phyloP scores from a whole-genome alignment of 345 rosid genomes.

The Acer saccharum region DNA sequence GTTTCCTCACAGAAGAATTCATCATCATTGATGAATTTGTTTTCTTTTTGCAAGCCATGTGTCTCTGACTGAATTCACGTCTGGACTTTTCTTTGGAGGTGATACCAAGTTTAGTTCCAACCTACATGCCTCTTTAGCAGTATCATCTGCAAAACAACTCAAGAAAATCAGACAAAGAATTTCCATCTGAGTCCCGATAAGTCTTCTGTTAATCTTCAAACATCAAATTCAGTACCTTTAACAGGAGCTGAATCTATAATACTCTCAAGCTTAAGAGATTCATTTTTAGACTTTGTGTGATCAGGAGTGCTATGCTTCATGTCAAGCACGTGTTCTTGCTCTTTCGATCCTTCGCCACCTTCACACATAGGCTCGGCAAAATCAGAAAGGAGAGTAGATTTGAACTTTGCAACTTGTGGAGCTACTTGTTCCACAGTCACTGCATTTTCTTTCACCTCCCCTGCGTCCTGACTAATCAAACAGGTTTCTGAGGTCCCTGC shows the following conservation, averaged over 20 bases:
- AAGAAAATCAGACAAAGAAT: neutral
- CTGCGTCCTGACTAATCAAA: neutral
- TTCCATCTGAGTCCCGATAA: neutral
- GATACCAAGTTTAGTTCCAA: slow-evolving; percentile 12
- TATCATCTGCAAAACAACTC: slow-evolving; percentile 21
- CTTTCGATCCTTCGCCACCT: neutral
- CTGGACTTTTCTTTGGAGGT: slow-evolving; percentile 7
- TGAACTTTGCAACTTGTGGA: neutral
- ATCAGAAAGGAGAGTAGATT: neutral
- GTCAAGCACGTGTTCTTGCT: neutral
- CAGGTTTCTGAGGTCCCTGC: neutral
- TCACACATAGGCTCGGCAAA: neutral
- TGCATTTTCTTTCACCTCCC: slow-evolving; percentile 9
- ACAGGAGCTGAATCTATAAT: slow-evolving; percentile 2
- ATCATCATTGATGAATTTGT: slow-evolving; percentile 12
- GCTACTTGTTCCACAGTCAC: neutral
- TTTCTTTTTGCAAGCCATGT: slow-evolving; percentile 12
- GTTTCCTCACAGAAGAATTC: slow-evolving; percentile 15
- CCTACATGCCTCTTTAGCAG: slow-evolving; percentile 14
- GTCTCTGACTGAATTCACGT: slow-evolving; percentile 5
- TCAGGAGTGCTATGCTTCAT: neutral
- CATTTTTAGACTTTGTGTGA: neutral
- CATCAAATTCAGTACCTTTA: slow-evolving; percentile 16
- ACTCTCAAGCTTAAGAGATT: neutral
- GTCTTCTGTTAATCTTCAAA: neutral